Conservation (phyloP, 768 basidiomycete genomes). For the Mycena belliarum region DNA sequence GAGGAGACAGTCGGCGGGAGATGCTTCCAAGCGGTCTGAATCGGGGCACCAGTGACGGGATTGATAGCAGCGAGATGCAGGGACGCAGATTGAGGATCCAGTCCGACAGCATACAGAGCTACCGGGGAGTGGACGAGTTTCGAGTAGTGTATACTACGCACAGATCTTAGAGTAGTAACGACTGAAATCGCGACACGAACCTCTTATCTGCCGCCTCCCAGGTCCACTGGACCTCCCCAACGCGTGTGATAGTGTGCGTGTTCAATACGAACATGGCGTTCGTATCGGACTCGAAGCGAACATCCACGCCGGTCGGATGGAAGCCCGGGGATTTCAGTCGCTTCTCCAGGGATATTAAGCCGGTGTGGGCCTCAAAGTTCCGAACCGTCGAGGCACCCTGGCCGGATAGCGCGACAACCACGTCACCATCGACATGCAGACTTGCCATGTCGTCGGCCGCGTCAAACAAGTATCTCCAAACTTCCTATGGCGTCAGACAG, state of each 20-base stretch:
- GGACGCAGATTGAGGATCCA: slow-evolving; percentile 55
- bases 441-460: slow-evolving; percentile 64
- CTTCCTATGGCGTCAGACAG: slow-evolving; percentile 37
- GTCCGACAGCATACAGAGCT: slow-evolving; percentile 59
- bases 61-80: slow-evolving; percentile 63
- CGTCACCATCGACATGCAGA: slow-evolving; percentile 48
- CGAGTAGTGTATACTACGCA: slow-evolving; percentile 61
- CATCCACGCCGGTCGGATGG: slow-evolving; percentile 52
- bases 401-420: slow-evolving; percentile 74
- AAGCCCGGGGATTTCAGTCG: slow-evolving; percentile 49
- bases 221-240: slow-evolving; percentile 64
- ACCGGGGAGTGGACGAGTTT: slow-evolving; percentile 54
- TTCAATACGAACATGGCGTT: slow-evolving; percentile 54
- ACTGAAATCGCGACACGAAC: slow-evolving; percentile 40
- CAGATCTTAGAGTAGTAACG: background rate
- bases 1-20: slow-evolving; percentile 13
- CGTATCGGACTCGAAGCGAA: slow-evolving; percentile 40
- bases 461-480: slow-evolving; percentile 83
- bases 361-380: slow-evolving; percentile 62
- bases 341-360: slow-evolving; percentile 66
- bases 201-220: slow-evolving; percentile 72
- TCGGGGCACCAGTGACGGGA: slow-evolving; percentile 34
- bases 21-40: slow-evolving; percentile 16
- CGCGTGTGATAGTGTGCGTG: slow-evolving; percentile 54
- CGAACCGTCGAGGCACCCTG: slow-evolving; percentile 69